A percentile compares a stretch with the other conserved stretches of the same genome.
Evolutionary conservation across 1,284 basidiomycete genomes (phyloP).

Genomic region (Marasmius tenuissimus): DNA sequence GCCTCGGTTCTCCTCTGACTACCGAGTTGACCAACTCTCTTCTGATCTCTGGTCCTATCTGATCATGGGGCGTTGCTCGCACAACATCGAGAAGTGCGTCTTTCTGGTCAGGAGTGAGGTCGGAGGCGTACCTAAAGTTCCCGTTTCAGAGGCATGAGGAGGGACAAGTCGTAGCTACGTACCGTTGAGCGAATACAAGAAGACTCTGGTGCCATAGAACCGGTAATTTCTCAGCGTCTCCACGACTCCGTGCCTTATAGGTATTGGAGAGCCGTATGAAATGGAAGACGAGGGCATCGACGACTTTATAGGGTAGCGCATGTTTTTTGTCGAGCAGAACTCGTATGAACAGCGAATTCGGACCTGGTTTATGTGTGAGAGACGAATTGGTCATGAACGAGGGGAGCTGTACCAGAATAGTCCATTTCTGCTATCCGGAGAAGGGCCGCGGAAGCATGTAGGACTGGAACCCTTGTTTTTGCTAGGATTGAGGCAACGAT

Average conservation of each 20-base stretch:
- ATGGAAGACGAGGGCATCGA: constrained; percentile 97
- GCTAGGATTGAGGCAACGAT: constrained; percentile 92
- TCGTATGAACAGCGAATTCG: constrained; percentile 96
- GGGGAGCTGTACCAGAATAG: constrained; percentile 67
- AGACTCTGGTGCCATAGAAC: constrained; percentile 99
- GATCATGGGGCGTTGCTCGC: constrained; percentile 82
- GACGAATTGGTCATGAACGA: neutral
- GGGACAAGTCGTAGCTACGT: constrained; percentile 17
- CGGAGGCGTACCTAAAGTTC: constrained; percentile 82
- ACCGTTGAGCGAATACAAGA: constrained; percentile 93
- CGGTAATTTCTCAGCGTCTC: constrained; percentile 77
- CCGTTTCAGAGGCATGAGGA: neutral
- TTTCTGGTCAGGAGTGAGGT: constrained; percentile 97
- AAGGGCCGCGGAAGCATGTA: constrained; percentile 96
- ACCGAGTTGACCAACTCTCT: constrained; percentile 82
- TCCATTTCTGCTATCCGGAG: constrained; percentile 96
- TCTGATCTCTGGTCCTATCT: constrained; percentile 90
- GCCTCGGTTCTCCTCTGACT: constrained; percentile 65
- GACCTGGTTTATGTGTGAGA: constrained; percentile 46
- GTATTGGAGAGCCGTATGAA: constrained; percentile 93
- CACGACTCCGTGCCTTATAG: constrained; percentile 69
- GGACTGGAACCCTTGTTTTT: constrained; percentile 91
- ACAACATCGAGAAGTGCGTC: constrained; percentile 95
- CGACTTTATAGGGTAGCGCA: constrained; percentile 96
- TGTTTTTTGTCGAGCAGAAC: constrained; percentile 98